Evolutionary conservation across 23 red algal genomes (phyloP).

Genomic region (Gracilaria gracilis): DNA sequence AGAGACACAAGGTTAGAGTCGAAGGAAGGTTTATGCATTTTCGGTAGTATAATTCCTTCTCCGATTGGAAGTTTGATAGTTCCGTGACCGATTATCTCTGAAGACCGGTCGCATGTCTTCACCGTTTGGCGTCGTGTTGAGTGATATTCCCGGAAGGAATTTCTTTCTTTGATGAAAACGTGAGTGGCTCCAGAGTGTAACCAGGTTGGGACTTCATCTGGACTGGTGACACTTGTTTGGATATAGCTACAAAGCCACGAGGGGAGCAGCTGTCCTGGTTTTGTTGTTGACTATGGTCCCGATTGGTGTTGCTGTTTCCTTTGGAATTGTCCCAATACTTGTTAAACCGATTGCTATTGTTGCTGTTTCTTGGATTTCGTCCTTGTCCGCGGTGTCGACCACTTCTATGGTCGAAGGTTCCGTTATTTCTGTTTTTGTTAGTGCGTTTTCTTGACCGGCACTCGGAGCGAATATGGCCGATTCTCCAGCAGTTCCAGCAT

Average conservation of each 20-base stretch:
- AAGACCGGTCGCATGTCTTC: neutral
- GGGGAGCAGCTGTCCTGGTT: neutral
- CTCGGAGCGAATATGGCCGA: neutral
- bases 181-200: neutral
- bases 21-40: neutral
- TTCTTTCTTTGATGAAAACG: neutral
- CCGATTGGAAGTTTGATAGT: constrained; percentile 3
- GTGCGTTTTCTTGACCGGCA: neutral
- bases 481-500: no score
- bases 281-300: constrained; percentile 19
- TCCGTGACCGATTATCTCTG: neutral
- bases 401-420: neutral
- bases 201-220: neutral
- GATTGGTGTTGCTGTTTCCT: constrained; percentile 9
- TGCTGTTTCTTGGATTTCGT: neutral
- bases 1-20: no score
- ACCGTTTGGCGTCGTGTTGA: neutral
- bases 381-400: no score
- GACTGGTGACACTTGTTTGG: no score
- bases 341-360: neutral
- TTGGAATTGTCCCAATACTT: neutral
- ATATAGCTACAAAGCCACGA: neutral
- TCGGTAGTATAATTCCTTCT: neutral
- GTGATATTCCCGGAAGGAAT: neutral
- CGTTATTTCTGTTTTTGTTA: neutral